Evolutionary conservation across 2,329 filamentous ascomycete species (phyloP).

Genomic region (Pseudocercospora vitis): DNA sequence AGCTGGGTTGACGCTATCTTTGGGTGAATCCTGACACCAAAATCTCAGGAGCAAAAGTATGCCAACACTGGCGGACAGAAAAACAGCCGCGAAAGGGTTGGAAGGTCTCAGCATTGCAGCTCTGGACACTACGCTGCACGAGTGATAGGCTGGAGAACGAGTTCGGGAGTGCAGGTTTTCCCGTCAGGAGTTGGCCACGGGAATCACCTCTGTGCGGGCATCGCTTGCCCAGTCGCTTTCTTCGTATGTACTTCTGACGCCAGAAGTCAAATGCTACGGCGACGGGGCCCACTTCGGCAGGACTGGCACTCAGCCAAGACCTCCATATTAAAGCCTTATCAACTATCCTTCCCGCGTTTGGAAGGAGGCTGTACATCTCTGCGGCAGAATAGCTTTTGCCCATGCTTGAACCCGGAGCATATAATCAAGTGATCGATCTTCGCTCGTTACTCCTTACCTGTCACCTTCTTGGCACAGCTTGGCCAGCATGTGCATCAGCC

Average conservation of each 20-base stretch:
- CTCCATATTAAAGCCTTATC: conserved; percentile 3
- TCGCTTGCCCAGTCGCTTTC: not conserved
- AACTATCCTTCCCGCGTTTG: not conserved
- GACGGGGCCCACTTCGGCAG: not conserved
- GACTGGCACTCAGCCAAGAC: not conserved
- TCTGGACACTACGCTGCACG: too few relatives aligned
- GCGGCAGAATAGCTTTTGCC: not conserved
- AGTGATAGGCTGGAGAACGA: too few relatives aligned
- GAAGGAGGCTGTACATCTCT: not conserved
- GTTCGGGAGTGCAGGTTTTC: too few relatives aligned
- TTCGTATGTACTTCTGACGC: not conserved
- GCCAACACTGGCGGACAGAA: not conserved
- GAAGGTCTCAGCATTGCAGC: not conserved
- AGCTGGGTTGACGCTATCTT: not conserved
- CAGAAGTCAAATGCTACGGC: too few relatives aligned
- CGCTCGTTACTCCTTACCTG: not conserved
- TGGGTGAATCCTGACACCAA: not conserved
- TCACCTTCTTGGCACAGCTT: not conserved
- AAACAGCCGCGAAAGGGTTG: not conserved
- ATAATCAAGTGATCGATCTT: not conserved
- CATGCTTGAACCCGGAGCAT: not conserved
- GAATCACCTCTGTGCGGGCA: too few relatives aligned
- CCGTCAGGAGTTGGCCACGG: too few relatives aligned
- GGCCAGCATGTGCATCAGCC: not conserved
- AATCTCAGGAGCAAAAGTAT: not conserved